Percentiles rank a stretch among this genome's conserved stretches.
Evolutionary conservation across 106 monocot species (phyloP).

Genomic region (Dendrobium catenatum): DNA sequence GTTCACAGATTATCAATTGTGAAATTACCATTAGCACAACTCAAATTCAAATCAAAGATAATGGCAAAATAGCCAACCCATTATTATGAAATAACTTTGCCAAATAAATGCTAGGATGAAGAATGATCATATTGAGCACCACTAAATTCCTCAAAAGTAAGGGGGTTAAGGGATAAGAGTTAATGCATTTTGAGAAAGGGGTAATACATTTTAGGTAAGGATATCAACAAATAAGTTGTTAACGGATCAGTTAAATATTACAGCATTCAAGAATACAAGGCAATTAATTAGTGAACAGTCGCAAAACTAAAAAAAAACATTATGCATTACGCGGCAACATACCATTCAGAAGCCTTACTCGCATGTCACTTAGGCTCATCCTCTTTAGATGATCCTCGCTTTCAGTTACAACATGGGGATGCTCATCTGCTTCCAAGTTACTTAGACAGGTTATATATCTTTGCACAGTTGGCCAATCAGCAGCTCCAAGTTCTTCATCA

Average conservation of each 20-base stretch:
- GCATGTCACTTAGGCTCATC: slow-evolving; percentile 53
- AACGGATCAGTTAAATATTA: slow-evolving; percentile 2
- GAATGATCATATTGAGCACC: neutral
- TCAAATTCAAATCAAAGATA: neutral
- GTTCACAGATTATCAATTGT: neutral
- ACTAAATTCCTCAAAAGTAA: neutral
- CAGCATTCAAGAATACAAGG: neutral
- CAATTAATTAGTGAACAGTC: neutral
- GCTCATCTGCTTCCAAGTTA: slow-evolving; percentile 33
- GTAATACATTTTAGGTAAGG: neutral
- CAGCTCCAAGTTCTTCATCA: slow-evolving; percentile 79
- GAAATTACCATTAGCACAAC: neutral
- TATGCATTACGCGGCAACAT: slow-evolving; percentile 6
- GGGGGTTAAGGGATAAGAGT: neutral
- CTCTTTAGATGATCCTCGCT: slow-evolving; percentile 32
- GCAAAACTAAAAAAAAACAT: neutral
- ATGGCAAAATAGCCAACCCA: neutral
- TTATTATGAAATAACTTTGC: neutral
- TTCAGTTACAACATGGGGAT: slow-evolving; percentile 45
- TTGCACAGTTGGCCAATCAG: slow-evolving; percentile 58
- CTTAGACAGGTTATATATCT: slow-evolving; percentile 56
- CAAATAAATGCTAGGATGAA: neutral
- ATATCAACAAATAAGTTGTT: neutral
- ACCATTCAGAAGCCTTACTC: slow-evolving; percentile 70
- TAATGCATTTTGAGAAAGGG: neutral